Evolutionary conservation across 108 stramenopile genomes (phyloP).

Genomic region (Mayamaea pseudoterrestris): DNA sequence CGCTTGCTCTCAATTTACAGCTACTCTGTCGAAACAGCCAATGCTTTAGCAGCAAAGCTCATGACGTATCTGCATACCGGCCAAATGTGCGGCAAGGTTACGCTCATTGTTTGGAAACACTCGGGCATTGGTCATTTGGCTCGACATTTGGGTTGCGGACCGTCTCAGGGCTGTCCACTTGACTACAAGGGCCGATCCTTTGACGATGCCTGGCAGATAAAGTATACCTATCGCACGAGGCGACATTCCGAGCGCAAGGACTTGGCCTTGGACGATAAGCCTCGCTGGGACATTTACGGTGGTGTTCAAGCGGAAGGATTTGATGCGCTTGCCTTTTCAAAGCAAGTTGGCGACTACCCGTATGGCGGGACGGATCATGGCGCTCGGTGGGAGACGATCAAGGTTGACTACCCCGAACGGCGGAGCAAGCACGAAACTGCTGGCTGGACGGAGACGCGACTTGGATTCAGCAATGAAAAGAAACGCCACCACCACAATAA

Average conservation of each 20-base stretch:
- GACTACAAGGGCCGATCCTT: slow-evolving; percentile 5
- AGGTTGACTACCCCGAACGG: slow-evolving; percentile 10
- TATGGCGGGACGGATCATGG: slow-evolving; percentile 5
- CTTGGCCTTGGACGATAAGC: background rate
- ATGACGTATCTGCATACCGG: slow-evolving; percentile 7
- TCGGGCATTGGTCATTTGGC: slow-evolving; percentile 15
- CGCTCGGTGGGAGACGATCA: slow-evolving; percentile 7
- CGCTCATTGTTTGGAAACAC: slow-evolving; percentile 27
- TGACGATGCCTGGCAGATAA: slow-evolving; percentile 22
- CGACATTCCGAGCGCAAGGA: slow-evolving; percentile 7
- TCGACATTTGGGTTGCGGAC: slow-evolving; percentile 21
- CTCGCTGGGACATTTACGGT: slow-evolving; percentile 15
- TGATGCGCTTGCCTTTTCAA: slow-evolving; percentile 20
- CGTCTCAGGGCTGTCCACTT: slow-evolving; percentile 22
- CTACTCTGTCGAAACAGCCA: slow-evolving; percentile 4
- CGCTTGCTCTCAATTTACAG: too few species aligned
- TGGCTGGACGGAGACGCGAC: slow-evolving; percentile 1
- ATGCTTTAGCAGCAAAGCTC: slow-evolving; percentile 9
- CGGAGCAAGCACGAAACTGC: background rate
- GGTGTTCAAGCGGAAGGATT: slow-evolving; percentile 13
- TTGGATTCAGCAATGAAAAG: background rate
- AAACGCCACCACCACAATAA: too few species aligned
- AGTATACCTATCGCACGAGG: slow-evolving; percentile 5
- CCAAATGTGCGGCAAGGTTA: slow-evolving; percentile 22
- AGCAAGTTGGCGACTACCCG: slow-evolving; percentile 15